Conservation (phyloP, 2,329 filamentous ascomycete species). For the Chaetomiaceae sp. region DNA sequence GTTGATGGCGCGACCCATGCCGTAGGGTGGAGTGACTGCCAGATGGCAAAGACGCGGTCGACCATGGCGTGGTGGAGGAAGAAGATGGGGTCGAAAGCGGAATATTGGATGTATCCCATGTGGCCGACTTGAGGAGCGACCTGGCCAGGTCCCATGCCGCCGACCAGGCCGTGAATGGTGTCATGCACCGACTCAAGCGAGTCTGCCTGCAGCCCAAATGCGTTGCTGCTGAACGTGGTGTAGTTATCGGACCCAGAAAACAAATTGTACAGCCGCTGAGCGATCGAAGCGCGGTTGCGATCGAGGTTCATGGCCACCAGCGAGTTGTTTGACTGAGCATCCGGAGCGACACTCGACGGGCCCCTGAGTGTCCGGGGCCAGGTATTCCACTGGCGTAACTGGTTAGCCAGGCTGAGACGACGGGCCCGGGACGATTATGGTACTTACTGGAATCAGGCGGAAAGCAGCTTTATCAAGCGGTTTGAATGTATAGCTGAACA, state of each 20-base stretch:
- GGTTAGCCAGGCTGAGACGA: not conserved
- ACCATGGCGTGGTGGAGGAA: constrained; percentile 73
- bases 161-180: constrained; percentile 56
- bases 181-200: constrained; percentile 64
- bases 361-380: constrained; percentile 59
- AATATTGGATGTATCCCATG: constrained; percentile 55
- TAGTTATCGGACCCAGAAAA: constrained; percentile 65
- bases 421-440: not conserved
- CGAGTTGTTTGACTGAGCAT: constrained; percentile 56
- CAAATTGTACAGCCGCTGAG: constrained; percentile 62
- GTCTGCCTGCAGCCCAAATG: constrained; percentile 55
- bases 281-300: constrained; percentile 49
- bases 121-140: constrained; percentile 50
- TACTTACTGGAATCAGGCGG: constrained; percentile 54
- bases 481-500: constrained; percentile 57
- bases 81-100: constrained; percentile 76
- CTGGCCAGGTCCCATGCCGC: constrained; percentile 32
- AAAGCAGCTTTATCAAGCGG: constrained; percentile 57
- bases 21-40: constrained; percentile 68
- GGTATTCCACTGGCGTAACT: constrained; percentile 46
- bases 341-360: constrained; percentile 38
- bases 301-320: constrained; percentile 50
- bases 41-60: constrained; percentile 71
- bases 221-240: constrained; percentile 65
- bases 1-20: constrained; percentile 58